Evolutionary conservation across 169 alveolate genomes (phyloP).

Genomic region (Plasmodium sp.): DNA sequence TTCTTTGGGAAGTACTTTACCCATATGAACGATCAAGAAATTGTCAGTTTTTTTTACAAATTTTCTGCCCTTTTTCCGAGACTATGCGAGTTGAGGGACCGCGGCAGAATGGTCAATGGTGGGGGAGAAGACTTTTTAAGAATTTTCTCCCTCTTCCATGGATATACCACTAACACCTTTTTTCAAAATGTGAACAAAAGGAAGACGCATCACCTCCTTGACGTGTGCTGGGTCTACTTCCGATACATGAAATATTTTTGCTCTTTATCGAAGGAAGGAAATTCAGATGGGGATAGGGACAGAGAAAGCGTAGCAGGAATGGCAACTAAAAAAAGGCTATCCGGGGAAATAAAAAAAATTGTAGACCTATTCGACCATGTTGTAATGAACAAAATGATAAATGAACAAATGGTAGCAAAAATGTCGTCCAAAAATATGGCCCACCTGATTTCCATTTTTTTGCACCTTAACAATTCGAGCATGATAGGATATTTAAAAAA

Average conservation of each 20-base stretch:
- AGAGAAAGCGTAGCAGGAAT: not conserved
- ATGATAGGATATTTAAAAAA: conserved; percentile 41
- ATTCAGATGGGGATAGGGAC: not conserved
- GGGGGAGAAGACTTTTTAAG: not conserved
- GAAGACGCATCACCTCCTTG: conserved; percentile 1
- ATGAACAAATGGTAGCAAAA: conserved; percentile 1
- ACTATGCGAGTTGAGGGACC: not conserved
- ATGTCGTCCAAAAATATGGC: conserved; percentile 70
- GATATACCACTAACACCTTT: conserved; percentile 9
- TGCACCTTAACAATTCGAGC: conserved; percentile 27
- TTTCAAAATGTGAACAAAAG: not conserved
- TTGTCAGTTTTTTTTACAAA: conserved; percentile 63
- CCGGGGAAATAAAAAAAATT: conserved; percentile 10
- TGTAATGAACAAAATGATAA: conserved; percentile 21
- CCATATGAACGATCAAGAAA: conserved; percentile 11
- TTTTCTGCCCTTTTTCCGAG: conserved; percentile 28
- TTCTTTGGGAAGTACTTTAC: conserved; percentile 7
- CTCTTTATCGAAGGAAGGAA: not conserved
- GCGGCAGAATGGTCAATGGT: not conserved
- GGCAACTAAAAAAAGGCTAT: not conserved
- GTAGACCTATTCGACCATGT: conserved; percentile 1
- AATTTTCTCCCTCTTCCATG: conserved; percentile 10
- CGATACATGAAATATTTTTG: conserved; percentile 46
- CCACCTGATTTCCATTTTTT: conserved; percentile 35
- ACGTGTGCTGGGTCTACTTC: conserved; percentile 54